A percentile compares a stretch with the other conserved stretches of the same genome.
Evolutionary conservation across 1,284 basidiomycete species (phyloP).

Genomic region (Schizopora paradoxa): DNA sequence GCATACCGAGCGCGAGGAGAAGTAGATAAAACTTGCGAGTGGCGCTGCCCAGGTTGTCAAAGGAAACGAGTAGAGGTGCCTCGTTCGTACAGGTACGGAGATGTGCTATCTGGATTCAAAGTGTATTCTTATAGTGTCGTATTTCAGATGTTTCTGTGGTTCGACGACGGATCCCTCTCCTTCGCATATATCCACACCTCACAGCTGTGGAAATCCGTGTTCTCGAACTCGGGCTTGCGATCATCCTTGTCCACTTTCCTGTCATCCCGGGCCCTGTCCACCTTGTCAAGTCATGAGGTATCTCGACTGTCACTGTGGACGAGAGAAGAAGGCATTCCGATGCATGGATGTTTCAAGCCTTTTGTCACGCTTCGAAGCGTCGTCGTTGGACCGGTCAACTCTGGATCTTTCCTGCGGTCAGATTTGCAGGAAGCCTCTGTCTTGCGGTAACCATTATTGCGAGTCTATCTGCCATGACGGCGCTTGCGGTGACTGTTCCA

Average conservation of each 20-base stretch:
- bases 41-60: conserved; percentile 88
- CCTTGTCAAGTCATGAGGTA: conserved; percentile 52
- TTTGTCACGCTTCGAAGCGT: conserved; percentile 17
- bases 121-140: background rate
- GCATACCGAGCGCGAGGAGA: conserved; percentile 75
- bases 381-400: conserved; percentile 28
- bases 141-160: conserved; percentile 76
- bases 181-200: conserved; percentile 68
- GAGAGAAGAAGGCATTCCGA: conserved; percentile 54
- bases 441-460: conserved; percentile 68
- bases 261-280: conserved; percentile 78
- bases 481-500: conserved; percentile 57
- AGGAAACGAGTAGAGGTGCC: conserved; percentile 63
- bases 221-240: conserved; percentile 56
- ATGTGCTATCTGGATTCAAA: conserved; percentile 2
- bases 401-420: conserved; percentile 60
- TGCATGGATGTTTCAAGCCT: conserved; percentile 48
- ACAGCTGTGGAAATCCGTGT: conserved; percentile 81
- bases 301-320: conserved; percentile 63
- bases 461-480: conserved; percentile 66
- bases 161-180: conserved; percentile 67
- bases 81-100: conserved; percentile 59
- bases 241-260: conserved; percentile 67
- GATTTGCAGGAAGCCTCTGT: conserved; percentile 50
- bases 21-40: conserved; percentile 55